Evolutionary conservation across 23 red algal genomes (phyloP).

Genomic region (Gracilaria caudata): DNA sequence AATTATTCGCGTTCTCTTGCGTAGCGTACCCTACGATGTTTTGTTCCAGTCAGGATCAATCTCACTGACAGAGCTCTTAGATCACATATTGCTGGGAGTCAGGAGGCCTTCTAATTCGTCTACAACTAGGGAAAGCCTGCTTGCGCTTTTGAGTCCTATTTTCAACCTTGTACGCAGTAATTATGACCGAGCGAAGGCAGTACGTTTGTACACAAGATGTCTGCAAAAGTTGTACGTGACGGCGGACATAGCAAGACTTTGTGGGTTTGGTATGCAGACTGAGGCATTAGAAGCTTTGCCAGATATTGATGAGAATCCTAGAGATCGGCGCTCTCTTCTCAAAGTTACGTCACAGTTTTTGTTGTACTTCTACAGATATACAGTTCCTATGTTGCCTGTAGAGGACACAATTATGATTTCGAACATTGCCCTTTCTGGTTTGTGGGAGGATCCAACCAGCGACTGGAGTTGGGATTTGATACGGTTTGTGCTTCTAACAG

Average conservation of each 20-base stretch:
- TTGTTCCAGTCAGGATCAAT: neutral
- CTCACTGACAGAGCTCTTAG: neutral
- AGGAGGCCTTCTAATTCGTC: constrained; percentile 19
- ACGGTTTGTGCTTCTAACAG: constrained; percentile 23
- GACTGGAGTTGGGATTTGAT: constrained; percentile 44
- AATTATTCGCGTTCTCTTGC: neutral
- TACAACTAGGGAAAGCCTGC: neutral
- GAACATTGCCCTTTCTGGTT: constrained; percentile 2
- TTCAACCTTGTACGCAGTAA: neutral
- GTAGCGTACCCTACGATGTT: neutral
- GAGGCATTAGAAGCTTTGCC: neutral
- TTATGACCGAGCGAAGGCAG: neutral
- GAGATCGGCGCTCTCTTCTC: neutral
- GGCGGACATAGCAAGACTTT: neutral
- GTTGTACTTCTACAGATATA: neutral
- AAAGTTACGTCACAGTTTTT: constrained; percentile 2
- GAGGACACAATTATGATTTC: constrained; percentile 15
- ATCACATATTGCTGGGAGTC: neutral
- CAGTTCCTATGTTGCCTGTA: constrained; percentile 21
- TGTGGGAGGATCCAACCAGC: constrained; percentile 24
- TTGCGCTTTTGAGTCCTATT: neutral
- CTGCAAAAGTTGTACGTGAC: constrained; percentile 14
- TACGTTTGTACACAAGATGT: neutral
- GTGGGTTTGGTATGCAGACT: neutral
- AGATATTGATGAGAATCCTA: neutral